A percentile compares a stretch with the other conserved stretches of the same genome.
These are phyloP conservation scores for Phytophthora meadii DNA, from an alignment of 352 stramenopile genomes.

Conservation along the genomic window DNA sequence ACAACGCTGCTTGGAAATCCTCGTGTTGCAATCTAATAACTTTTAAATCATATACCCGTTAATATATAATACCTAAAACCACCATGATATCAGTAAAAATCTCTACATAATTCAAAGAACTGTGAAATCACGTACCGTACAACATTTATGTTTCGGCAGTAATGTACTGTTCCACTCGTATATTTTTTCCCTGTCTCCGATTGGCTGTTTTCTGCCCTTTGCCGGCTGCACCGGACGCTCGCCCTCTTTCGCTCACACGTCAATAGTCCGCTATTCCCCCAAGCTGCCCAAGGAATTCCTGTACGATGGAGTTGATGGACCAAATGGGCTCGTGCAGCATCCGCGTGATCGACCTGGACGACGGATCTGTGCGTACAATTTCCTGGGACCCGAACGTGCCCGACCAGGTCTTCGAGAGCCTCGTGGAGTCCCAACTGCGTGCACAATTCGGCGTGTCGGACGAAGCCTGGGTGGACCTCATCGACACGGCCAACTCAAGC, in stretches of 20 bases:
- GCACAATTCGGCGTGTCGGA: slow-evolving; percentile 82
- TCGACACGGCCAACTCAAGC: slow-evolving; percentile 82
- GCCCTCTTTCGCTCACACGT: slow-evolving; percentile 24
- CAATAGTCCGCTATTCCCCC: slow-evolving; percentile 5
- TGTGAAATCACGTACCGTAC: no score
- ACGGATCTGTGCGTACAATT: slow-evolving; percentile 77
- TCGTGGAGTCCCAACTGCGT: slow-evolving; percentile 81
- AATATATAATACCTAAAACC: neutral
- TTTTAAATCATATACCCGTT: neutral
- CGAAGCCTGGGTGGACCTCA: slow-evolving; percentile 88
- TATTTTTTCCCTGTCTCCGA: slow-evolving; percentile 9
- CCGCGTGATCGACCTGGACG: slow-evolving; percentile 87
- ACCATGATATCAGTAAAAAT: no score
- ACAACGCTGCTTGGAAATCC: slow-evolving; percentile 4
- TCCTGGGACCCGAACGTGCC: slow-evolving; percentile 83
- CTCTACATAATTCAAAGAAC: no score
- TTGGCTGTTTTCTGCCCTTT: slow-evolving; percentile 13
- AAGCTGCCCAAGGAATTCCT: slow-evolving; percentile 5
- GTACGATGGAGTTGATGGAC: slow-evolving; percentile 36
- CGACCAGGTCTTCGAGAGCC: slow-evolving; percentile 82
- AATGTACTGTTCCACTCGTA: neutral
- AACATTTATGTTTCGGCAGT: no score
- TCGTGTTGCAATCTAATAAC: no score
- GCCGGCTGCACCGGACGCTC: slow-evolving; percentile 14
- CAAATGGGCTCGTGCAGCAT: slow-evolving; percentile 55